Evolutionary conservation across 805 yeast genomes (phyloP).

Genomic region (Yamadazyma philogaea): DNA sequence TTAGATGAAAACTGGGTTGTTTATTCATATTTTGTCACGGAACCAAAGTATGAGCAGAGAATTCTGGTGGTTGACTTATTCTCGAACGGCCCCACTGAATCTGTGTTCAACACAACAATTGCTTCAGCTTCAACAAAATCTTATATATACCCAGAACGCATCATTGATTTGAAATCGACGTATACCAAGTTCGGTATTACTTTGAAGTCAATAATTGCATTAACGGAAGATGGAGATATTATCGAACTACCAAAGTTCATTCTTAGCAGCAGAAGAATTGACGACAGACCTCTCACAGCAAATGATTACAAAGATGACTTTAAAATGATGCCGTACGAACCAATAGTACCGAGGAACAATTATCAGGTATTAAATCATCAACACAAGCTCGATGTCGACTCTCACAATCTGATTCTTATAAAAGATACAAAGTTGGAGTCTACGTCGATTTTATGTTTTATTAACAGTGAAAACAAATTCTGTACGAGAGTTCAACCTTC

Average conservation of each 20-base stretch:
- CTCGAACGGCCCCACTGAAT: conserved; percentile 43
- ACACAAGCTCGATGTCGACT: conserved; percentile 23
- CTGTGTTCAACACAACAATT: conserved; percentile 5
- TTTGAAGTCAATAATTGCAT: conserved; percentile 55
- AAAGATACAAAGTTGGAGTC: conserved; percentile 70
- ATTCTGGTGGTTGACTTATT: conserved; percentile 75
- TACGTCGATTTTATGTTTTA: conserved; percentile 65
- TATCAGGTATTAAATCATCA: conserved; percentile 36
- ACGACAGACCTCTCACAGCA: conserved; percentile 47
- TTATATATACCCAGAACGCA: conserved; percentile 58
- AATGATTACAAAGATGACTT: conserved; percentile 56
- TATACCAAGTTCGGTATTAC: conserved; percentile 31
- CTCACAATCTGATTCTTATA: conserved; percentile 24
- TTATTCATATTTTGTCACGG: conserved; percentile 55
- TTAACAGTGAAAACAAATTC: conserved; percentile 62
- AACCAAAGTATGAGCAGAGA: conserved; percentile 50
- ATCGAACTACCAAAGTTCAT: conserved; percentile 66
- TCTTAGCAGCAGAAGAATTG: conserved; percentile 68
- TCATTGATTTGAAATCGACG: conserved; percentile 48
- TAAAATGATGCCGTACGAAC: conserved; percentile 60
- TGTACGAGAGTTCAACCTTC: conserved; percentile 81
- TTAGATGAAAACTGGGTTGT: conserved; percentile 85
- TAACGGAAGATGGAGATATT: conserved; percentile 60
- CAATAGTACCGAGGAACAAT: conserved; percentile 49
- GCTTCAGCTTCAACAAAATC: conserved; percentile 46